Base-by-base conservation (phyloP, 768 basidiomycete species). In the Daedaleopsis nitida region DNA sequence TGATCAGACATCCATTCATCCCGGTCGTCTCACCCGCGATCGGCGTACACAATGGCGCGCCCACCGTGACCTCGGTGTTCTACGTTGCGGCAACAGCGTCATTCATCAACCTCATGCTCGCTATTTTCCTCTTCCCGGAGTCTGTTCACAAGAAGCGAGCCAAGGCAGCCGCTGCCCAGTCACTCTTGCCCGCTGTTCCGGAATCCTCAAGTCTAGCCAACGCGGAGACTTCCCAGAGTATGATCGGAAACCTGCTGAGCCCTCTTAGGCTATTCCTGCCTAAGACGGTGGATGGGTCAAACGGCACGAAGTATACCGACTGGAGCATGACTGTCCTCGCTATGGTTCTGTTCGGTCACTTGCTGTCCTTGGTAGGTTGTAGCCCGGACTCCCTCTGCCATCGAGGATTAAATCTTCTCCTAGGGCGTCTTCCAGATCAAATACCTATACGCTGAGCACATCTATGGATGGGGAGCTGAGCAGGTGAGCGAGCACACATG, bases 281-380 rank as follows among this genome's bases (percentile, higher is more conserved):
- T 14, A 77, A 79, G 53, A 75, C 75, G 47, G 71, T 81, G 23
- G 78, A 82, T 42, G 70, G 52, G 19, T 73, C 77, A 4, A 75
- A 76, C 32, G 75, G 72, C 66, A 71, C 71, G 17, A 70, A 73
- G 16, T 76, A 78, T 52, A 84, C 75, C 66, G 91, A 92, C 68
- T 94, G 86, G 80, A 91, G 87, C 69, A 76, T 96, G 70, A 87
- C 87, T 2, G 78, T 86, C 59, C 73, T 92, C 4, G 92, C 86
- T 3, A 55, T 83, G 5, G 82, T 83, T 4, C 68, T 91, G 52
- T 90, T 92, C 69, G 69, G 80, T 12, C 85, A 88, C 71, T 72
- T 86, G 37, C 77, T 92, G 35, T 83, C 91, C 2, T 81, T 81
- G 51, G 89, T 91, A 70, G 67, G 86, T 75, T 9, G 12, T 35